Evolutionary conservation across 1,284 basidiomycete genomes (phyloP), one percentile per base, ranked within the genome.

Genomic region (Gomphus sp.): DNA sequence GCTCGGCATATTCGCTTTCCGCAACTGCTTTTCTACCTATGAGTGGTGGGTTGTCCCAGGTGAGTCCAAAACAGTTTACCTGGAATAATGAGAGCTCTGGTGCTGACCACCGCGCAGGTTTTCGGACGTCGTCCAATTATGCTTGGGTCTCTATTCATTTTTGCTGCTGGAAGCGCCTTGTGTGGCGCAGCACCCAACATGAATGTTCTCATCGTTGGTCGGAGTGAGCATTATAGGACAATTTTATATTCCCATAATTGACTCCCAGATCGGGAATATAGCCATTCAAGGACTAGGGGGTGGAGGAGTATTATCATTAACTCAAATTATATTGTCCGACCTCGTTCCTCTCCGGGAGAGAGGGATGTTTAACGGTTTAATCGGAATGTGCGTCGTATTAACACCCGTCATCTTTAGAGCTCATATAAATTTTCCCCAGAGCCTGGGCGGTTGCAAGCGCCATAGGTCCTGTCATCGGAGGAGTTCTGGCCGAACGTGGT

Each of bases 151-250:
- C 68, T 73, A 36, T 12, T 65, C 33, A 60, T 73, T 45, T 77
- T 77, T 64, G 68, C 74, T 25, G 45, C 74, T n/a, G 75, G 76
- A 0, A 74, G 72, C 36, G 69, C 72, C 22, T 65, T 77, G 22
- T 73, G 74, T 43, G 76, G 74, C 25, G 69, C 73, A 3, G 72
- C 73, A 10, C 70, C 71, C 39, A 68, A 60, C 47, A 69, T 75
- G 60, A 67, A 65, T 1, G 73, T 73, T 65, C 69, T 77, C 34
- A 70, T 74, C 37, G 69, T 69, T 28, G 72, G 72, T 7, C 64
- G 76, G 25, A 59, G 66, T 67, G 45, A 25, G 61, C 52, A 8
- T 10, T 25, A 1, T 34, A 36, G 31, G 16, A 50, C 39, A 11
- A 12, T 48, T 3, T 12, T 12, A 31, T 28, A 50, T 14, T 25